Conservation (phyloP, 75 land plant species). For the Sequoia sempervirens region DNA sequence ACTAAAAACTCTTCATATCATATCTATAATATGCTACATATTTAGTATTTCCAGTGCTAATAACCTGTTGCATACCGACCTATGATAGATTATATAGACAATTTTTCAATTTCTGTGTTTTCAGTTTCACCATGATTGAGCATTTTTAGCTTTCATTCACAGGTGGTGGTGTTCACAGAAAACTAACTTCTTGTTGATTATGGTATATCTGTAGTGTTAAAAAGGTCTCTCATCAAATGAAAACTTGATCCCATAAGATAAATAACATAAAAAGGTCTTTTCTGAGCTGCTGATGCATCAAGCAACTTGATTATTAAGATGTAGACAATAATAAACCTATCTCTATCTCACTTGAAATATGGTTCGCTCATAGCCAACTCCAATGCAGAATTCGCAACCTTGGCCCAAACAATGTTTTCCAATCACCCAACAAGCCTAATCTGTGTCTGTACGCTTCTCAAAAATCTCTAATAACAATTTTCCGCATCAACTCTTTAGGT, state of each 20-base stretch:
- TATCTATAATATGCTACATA: no score
- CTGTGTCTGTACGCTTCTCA: neutral
- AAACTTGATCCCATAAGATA: neutral
- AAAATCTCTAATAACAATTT: slow-evolving; percentile 12
- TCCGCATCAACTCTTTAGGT: slow-evolving; percentile 17
- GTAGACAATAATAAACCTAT: neutral
- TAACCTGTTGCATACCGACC: no score
- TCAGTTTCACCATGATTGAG: neutral
- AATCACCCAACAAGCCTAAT: neutral
- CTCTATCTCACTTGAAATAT: neutral
- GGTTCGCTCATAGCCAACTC: neutral
- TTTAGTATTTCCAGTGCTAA: no score
- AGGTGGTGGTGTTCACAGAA: neutral
- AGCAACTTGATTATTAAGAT: neutral
- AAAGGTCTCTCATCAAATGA: no score
- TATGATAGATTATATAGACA: no score
- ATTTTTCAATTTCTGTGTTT: neutral
- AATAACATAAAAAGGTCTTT: no score
- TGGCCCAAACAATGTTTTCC: neutral
- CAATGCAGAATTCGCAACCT: neutral
- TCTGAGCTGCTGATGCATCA: neutral
- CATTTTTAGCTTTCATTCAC: neutral
- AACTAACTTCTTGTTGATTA: neutral
- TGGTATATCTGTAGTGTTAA: neutral
- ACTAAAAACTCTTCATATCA: no score